Base-by-base conservation (phyloP, 1,139 yeast species). In the Taiozyma sp. region DNA sequence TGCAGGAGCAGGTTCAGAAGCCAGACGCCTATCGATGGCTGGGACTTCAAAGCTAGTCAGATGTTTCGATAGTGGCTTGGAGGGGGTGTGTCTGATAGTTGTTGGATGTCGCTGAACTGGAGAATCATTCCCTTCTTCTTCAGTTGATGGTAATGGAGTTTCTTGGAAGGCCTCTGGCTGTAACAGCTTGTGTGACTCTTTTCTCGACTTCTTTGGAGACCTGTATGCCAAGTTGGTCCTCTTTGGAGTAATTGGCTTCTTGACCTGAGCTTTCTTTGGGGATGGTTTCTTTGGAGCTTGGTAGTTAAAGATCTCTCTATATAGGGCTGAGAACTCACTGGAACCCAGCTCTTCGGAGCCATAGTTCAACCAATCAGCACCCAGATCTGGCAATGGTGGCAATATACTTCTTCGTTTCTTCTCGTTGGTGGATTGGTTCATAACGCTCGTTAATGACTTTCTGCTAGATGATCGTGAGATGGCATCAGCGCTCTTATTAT, bases 271-370 rank as follows among this genome's bases (percentile, higher is more conserved):
- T n/a, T 36, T 28, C 47, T 47, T 48, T 38, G 52, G 50, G 6
- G 54, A 44, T 2, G 30, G 28, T 42, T 51, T 51, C 43, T 42
- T 55, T 27, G 55, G 52, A n/a, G 48, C 12, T 41, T 51, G 49
- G 36, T 52, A 45, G 44, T 53, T 59, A 48, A 72, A 71, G 28
- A 70, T 64, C 50, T 70, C 73, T 46, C 69, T 70, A 56, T 71
- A 70, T 9, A 65, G 48, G 9, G 58, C 48, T 4, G 65, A 65
- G 52, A 65, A 59, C 29, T 65, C 68, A 40, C 53, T 53, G n/a
- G 63, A 55, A 6, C 60, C 51, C 2, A 48, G 48, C 28, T 46
- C 52, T 22, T 50, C 54, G 2, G 56, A 48, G n/a, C 54, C 59
- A 19, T 54, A 45, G 40, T 55, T 53, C 43, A 62, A 43, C 65